Base-by-base conservation (phyloP, 2,329 filamentous ascomycete genomes). In the Fusarium verticillioides region DNA sequence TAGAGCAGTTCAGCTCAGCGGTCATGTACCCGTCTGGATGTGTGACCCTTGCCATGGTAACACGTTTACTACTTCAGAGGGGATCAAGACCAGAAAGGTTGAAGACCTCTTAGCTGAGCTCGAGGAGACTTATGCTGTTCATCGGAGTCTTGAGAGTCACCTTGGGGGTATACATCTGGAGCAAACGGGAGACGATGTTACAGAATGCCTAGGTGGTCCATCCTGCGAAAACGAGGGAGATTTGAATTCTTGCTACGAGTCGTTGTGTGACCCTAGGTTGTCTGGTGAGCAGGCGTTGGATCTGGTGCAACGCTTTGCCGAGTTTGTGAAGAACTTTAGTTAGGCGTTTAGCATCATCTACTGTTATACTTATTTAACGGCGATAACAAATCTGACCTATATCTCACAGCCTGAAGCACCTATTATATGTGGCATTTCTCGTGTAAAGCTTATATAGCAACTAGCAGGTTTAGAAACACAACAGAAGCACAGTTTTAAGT, bases 361-460 rank as follows among this genome's bases (percentile, higher is more conserved):
- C 19, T 47, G 3, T 13, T 47, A 12, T 30, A 21, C 0, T 11
- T 11, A 30, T 7, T 0, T 1, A 47, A 30, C 6, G 6, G 4
- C 12, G 4, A 6, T 4, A 4, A 12, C 3, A 47, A 30, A 11
- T 16, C 15, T 9, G 13, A 16, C 6, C 9, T 21, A 5, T 9
- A 16, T 16, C 1, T 8, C 19, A 4, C 15, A 2, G 4, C 9
- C 6, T 7, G 18, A 7, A 16, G 19, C 1, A n/a, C 2, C 13
- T 30, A 0, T 30, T 3, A 47, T 16, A 6, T n/a, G 2, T 30
- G 7, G 3, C 9, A 47, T 16, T 11, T 10, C 4, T n/a, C 21
- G 1, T 12, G 9, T 21, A 10, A 10, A 8, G 9, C 12, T 47
- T 11, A 47, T 11, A 19, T 19, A 28, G 12, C 12, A 19, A 28